Percentiles rank a stretch among this genome's conserved stretches.
Conservation (phyloP, 495 filamentous ascomycete genomes). For the Sabuloglossum arenarium region DNA sequence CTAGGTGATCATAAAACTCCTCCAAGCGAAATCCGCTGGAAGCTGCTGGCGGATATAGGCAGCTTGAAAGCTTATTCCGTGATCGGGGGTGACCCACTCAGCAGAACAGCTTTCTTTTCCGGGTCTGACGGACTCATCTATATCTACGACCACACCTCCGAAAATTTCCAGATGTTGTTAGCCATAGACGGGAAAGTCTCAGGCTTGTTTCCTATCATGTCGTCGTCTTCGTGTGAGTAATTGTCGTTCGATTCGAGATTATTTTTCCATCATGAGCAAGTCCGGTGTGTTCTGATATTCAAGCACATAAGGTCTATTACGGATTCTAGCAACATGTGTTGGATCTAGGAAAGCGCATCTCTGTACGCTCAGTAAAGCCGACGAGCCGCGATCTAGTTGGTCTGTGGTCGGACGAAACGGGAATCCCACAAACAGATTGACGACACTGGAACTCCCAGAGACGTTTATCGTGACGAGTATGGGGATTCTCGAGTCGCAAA, state of each 20-base stretch:
- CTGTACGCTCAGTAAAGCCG: neutral
- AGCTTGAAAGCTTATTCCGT: conserved; percentile 26
- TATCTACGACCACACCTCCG: conserved; percentile 17
- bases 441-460: conserved; percentile 15
- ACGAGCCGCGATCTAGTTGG: conserved; percentile 1
- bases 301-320: neutral
- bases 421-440: neutral
- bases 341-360: conserved; percentile 7
- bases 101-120: conserved; percentile 26
- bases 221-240: neutral
- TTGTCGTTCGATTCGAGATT: too few relatives aligned
- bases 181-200: conserved; percentile 28
- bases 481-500: conserved; percentile 16
- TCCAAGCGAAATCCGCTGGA: neutral
- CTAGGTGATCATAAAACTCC: neutral
- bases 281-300: neutral
- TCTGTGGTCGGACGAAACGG: neutral
- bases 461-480: conserved; percentile 21
- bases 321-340: neutral
- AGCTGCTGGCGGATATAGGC: neutral
- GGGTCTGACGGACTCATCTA: conserved; percentile 31
- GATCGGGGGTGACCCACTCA: conserved; percentile 14
- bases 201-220: conserved; percentile 25
- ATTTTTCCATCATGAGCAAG: too few relatives aligned
- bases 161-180: conserved; percentile 12